phyloP scores from a whole-genome alignment of 768 basidiomycete genomes.

The Mycena epipterygia region DNA sequence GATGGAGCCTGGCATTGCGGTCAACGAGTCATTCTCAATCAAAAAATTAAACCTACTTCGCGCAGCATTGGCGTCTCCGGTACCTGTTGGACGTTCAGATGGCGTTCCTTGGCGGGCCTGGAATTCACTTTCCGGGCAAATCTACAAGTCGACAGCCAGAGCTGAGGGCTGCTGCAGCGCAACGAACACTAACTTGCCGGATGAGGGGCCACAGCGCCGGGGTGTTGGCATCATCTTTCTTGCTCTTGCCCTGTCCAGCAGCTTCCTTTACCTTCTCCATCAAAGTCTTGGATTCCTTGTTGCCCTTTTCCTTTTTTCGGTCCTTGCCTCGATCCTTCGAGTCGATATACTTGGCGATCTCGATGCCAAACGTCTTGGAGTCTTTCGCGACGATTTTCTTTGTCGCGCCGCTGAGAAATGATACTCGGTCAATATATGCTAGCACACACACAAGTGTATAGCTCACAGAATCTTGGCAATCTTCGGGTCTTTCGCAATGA shows the following conservation, averaged over 20 bases:
- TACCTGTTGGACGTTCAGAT: constrained; percentile 49
- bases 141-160: constrained; percentile 77
- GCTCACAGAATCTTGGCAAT: constrained; percentile 48
- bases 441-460: background rate
- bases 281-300: constrained; percentile 27
- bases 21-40: background rate
- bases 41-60: constrained; percentile 53
- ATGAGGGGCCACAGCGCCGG: constrained; percentile 76
- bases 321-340: constrained; percentile 69
- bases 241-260: background rate
- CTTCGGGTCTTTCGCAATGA: constrained; percentile 60
- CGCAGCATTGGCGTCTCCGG: constrained; percentile 76
- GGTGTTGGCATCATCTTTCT: constrained; percentile 37
- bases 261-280: constrained; percentile 38
- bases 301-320: constrained; percentile 52
- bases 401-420: constrained; percentile 53
- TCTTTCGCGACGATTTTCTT: constrained; percentile 65
- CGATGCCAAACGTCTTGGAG: constrained; percentile 65
- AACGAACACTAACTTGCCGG: constrained; percentile 71
- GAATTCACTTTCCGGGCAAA: constrained; percentile 62
- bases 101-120: background rate
- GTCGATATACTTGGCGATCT: constrained; percentile 75
- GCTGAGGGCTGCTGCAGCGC: constrained; percentile 62
- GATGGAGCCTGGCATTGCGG: constrained; percentile 46
- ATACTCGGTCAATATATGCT: background rate